These are phyloP conservation scores for Penicillium sp. DNA, from an alignment of 2,329 filamentous ascomycete genomes.

Conservation along the genomic window DNA sequence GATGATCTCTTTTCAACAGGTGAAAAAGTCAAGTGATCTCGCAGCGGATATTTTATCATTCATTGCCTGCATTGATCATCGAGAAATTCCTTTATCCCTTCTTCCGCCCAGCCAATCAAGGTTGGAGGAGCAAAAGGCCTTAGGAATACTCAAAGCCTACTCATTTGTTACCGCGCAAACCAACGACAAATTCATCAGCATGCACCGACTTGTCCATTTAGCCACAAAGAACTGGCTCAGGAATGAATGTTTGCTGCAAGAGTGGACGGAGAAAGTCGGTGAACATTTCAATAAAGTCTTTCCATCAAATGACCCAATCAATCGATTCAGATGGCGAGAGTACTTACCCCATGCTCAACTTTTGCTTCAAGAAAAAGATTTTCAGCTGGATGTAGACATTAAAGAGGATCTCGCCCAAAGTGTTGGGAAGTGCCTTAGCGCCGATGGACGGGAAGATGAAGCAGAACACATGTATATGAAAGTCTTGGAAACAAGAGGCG, in stretches of 20 bases:
- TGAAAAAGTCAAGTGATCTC: neutral
- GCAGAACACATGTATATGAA: neutral
- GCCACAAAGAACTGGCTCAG: conserved; percentile 16
- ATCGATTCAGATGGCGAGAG: conserved; percentile 11
- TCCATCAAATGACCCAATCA: conserved; percentile 2
- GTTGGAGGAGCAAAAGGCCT: conserved; percentile 5
- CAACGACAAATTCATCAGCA: neutral
- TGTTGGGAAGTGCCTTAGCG: neutral
- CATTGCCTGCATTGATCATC: conserved; percentile 15
- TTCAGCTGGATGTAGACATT: neutral
- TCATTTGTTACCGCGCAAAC: conserved; percentile 12
- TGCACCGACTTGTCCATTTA: conserved; percentile 19
- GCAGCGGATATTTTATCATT: conserved; percentile 12
- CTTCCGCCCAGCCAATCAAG: conserved; percentile 5
- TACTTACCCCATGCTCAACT: conserved; percentile 13
- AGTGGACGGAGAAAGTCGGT: neutral
- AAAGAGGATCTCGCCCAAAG: neutral
- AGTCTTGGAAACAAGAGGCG: neutral
- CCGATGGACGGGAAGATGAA: neutral
- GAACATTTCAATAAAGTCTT: conserved; percentile 8
- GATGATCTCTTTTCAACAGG: conserved; percentile 20
- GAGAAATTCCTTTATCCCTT: conserved; percentile 14
- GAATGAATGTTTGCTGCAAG: neutral
- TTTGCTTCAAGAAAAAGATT: neutral
- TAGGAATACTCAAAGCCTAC: conserved; percentile 13